Evolutionary conservation across 345 rosid species (phyloP).

Genomic region (Aegle marmelos): DNA sequence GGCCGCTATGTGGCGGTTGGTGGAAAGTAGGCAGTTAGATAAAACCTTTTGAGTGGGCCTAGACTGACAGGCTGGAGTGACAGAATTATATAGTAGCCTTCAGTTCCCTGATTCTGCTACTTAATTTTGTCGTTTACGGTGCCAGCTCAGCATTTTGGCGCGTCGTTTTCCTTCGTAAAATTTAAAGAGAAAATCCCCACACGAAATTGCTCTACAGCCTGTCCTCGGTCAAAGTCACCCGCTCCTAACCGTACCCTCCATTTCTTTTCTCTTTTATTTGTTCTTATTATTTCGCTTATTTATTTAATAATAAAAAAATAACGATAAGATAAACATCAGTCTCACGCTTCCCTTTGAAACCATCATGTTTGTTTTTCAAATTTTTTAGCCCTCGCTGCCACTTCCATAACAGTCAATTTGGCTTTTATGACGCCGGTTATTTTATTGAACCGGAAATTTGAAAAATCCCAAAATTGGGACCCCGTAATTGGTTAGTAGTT

Average conservation of each 20-base stretch:
- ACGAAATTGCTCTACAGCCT: conserved; percentile 52
- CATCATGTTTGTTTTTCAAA: neutral
- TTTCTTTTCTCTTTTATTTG: neutral
- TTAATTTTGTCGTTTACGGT: conserved; percentile 44
- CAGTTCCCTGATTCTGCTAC: conserved; percentile 39
- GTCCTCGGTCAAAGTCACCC: conserved; percentile 41
- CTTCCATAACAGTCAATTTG: conserved; percentile 23
- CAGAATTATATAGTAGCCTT: conserved; percentile 33
- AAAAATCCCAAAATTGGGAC: neutral
- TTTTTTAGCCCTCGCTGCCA: conserved; percentile 9
- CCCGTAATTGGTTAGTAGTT: neutral
- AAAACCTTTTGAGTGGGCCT: conserved; percentile 11
- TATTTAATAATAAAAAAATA: neutral
- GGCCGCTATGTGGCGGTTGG: conserved; percentile 38
- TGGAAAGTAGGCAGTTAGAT: conserved; percentile 29
- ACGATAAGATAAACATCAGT: conserved; percentile 10
- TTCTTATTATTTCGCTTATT: neutral
- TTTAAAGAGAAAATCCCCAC: neutral
- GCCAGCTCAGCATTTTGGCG: conserved; percentile 46
- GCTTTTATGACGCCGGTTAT: neutral
- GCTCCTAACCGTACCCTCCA: conserved; percentile 15
- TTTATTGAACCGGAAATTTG: neutral
- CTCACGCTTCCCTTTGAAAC: neutral
- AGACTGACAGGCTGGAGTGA: conserved; percentile 52
- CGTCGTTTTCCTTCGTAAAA: conserved; percentile 24